Evolutionary conservation across 805 yeast species (phyloP).

Genomic region (Candida vartiovaarae): DNA sequence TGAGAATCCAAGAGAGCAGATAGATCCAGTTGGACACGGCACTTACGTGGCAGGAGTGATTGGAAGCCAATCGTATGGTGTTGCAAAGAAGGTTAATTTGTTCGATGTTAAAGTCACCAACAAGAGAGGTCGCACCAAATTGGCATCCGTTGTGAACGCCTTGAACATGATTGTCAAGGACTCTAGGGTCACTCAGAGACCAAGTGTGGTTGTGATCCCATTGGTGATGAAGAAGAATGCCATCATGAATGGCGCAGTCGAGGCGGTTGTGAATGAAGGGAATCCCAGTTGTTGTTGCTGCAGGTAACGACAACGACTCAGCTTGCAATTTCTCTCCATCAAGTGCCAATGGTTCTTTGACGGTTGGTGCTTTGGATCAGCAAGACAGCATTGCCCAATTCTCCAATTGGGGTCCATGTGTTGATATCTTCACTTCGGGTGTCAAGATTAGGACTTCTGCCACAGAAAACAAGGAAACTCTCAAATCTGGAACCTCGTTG

Average conservation of each 20-base stretch:
- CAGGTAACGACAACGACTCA: conserved; percentile 39
- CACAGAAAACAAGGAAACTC: conserved; percentile 16
- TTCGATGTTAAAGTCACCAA: conserved; percentile 39
- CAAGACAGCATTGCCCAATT: conserved; percentile 44
- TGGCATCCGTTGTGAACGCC: conserved; percentile 29
- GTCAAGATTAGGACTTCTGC: conserved; percentile 23
- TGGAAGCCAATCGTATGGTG: conserved; percentile 46
- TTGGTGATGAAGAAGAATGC: conserved; percentile 30
- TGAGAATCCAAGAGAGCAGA: conserved; percentile 17
- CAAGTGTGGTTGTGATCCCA: conserved; percentile 33
- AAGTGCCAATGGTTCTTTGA: conserved; percentile 49
- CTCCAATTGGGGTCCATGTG: conserved; percentile 45
- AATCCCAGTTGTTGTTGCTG: conserved; percentile 40
- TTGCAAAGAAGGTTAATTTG: conserved; percentile 38
- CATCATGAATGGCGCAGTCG: conserved; percentile 38
- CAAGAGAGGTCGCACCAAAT: conserved; percentile 29
- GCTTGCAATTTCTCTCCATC: conserved; percentile 44
- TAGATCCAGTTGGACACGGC: conserved; percentile 42
- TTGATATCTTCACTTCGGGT: conserved; percentile 46
- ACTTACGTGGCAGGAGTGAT: conserved; percentile 50
- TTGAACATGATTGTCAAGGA: conserved; percentile 24
- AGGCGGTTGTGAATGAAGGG: conserved; percentile 35
- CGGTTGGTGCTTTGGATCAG: conserved; percentile 87
- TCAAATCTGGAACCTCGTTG: conserved; percentile 43
- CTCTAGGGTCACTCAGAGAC: conserved; percentile 26